phyloP scores from a whole-genome alignment of 177 flowering plant species.

The Tripterygium wilfordii region DNA sequence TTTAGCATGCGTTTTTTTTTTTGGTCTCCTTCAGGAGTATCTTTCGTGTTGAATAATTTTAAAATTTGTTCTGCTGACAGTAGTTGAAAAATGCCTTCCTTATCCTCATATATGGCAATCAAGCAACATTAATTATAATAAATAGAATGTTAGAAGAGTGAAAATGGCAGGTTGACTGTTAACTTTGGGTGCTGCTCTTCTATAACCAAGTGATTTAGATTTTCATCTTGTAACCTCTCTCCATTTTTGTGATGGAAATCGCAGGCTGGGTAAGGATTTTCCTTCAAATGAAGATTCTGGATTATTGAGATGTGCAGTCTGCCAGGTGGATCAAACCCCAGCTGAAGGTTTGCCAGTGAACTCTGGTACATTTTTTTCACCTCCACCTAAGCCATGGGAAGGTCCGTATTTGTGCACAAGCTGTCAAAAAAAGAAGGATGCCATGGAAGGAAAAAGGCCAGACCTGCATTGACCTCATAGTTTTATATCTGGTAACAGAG shows the following conservation, averaged over 20 bases:
- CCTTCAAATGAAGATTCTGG: slow-evolving; percentile 44
- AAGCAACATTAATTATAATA: too few species aligned
- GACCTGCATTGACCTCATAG: slow-evolving; percentile 30
- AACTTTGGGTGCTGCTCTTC: too few species aligned
- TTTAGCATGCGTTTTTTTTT: too few species aligned
- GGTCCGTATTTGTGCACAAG: slow-evolving; percentile 79
- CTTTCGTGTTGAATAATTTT: too few species aligned
- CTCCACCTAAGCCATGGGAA: slow-evolving; percentile 61
- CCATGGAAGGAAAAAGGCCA: slow-evolving; percentile 96
- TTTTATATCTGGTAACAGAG: slow-evolving; percentile 13
- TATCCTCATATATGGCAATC: too few species aligned
- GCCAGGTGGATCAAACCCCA: slow-evolving; percentile 69
- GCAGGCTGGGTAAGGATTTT: slow-evolving; percentile 72
- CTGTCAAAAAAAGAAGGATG: slow-evolving; percentile 81
- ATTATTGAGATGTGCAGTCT: slow-evolving; percentile 65
- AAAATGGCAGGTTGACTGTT: too few species aligned
- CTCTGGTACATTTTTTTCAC: slow-evolving; percentile 49
- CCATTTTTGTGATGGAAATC: not conserved
- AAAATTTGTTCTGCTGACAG: too few species aligned
- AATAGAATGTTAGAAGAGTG: too few species aligned
- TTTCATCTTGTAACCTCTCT: not conserved
- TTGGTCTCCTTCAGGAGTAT: too few species aligned
- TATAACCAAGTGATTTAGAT: too few species aligned
- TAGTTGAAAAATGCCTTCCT: too few species aligned
- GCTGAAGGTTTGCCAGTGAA: slow-evolving; percentile 44